These are phyloP conservation scores for Aspergillus terreus DNA, from an alignment of 2,329 filamentous ascomycete species.

Conservation along the genomic window DNA sequence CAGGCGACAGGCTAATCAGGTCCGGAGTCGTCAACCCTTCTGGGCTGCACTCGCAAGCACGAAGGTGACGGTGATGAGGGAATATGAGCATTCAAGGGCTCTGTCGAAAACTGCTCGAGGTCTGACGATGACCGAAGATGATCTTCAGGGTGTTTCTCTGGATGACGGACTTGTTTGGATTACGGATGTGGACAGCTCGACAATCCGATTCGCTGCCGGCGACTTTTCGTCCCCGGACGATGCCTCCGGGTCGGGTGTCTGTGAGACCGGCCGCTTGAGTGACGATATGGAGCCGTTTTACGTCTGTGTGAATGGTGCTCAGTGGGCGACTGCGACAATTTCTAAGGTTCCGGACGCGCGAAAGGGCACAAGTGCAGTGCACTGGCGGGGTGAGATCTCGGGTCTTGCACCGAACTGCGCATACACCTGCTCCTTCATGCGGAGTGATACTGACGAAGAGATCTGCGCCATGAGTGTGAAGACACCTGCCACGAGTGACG, in stretches of 20 bases:
- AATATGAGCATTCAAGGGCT: conserved; percentile 71
- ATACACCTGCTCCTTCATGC: conserved; percentile 61
- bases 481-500: conserved; percentile 56
- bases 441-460: conserved; percentile 53
- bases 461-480: conserved; percentile 61
- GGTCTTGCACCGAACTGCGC: conserved; percentile 62
- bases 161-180: conserved; percentile 47
- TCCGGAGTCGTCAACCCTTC: conserved; percentile 83
- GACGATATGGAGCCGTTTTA: conserved; percentile 56
- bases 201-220: conserved; percentile 46
- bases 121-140: conserved; percentile 39
- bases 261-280: conserved; percentile 24
- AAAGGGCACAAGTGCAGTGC: conserved; percentile 42
- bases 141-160: conserved; percentile 38
- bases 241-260: conserved; percentile 23
- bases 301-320: conserved; percentile 62
- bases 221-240: conserved; percentile 37
- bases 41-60: conserved; percentile 94
- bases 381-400: conserved; percentile 61
- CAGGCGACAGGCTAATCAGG: conserved; percentile 85
- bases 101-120: conserved; percentile 37
- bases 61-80: conserved; percentile 93
- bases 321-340: conserved; percentile 61
- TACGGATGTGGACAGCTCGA: conserved; percentile 44
- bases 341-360: conserved; percentile 43